These are phyloP conservation scores for Cystobasidium slooffiae DNA, from an alignment of 1,284 basidiomycete species.

Conservation along the genomic window DNA sequence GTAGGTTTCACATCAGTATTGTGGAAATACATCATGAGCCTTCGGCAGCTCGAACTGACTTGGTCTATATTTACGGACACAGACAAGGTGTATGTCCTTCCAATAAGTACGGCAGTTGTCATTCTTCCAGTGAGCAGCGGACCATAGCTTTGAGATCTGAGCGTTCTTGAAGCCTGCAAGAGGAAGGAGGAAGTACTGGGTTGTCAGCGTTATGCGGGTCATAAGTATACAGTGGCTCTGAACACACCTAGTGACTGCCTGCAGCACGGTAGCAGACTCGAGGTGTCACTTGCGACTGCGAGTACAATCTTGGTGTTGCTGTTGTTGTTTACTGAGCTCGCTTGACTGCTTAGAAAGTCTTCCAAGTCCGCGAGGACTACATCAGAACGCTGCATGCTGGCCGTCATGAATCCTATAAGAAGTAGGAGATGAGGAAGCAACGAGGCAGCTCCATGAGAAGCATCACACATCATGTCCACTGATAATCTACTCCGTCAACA, in stretches of 20 bases:
- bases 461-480: too few relatives aligned
- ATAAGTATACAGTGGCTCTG: background rate
- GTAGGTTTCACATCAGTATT: background rate
- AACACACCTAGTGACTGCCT: conserved; percentile 27
- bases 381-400: conserved; percentile 14
- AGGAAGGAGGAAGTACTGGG: too few relatives aligned
- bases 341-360: background rate
- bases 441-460: too few relatives aligned
- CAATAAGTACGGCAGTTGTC: conserved; percentile 27
- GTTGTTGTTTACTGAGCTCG: background rate
- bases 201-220: background rate
- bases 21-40: background rate
- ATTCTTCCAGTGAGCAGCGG: conserved; percentile 34
- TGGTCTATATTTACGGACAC: conserved; percentile 25
- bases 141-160: conserved; percentile 41
- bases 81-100: conserved; percentile 35
- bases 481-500: too few relatives aligned
- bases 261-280: conserved; percentile 37
- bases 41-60: conserved; percentile 3
- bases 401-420: background rate
- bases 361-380: conserved; percentile 32
- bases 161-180: conserved; percentile 33
- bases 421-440: background rate
- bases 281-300: conserved; percentile 29
- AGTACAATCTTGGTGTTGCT: conserved; percentile 9